phyloP scores from a whole-genome alignment of 2,329 filamentous ascomycete genomes.

The Sporothrix inflata region DNA sequence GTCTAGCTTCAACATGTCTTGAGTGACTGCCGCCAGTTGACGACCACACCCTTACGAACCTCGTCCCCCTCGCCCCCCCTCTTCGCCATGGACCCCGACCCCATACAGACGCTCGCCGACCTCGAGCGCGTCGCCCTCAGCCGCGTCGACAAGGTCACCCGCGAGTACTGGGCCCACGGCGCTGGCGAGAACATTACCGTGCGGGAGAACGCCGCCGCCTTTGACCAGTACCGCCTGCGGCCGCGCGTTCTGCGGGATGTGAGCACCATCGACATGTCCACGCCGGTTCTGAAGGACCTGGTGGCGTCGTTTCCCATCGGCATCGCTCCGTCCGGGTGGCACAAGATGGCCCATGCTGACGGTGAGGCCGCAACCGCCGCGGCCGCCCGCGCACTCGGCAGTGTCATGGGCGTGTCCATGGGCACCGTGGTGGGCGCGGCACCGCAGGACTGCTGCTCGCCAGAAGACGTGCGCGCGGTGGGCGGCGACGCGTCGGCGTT shows the following conservation, averaged over 20 bases:
- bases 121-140: constrained; percentile 2
- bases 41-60: not conserved
- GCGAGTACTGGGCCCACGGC: constrained; percentile 29
- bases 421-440: constrained; percentile 46
- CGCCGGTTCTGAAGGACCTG: constrained; percentile 36
- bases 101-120: constrained; percentile 24
- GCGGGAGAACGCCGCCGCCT: constrained; percentile 28
- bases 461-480: constrained; percentile 49
- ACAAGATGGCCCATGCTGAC: constrained; percentile 55
- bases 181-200: constrained; percentile 29
- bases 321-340: constrained; percentile 57
- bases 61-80: not conserved
- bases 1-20: not conserved
- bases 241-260: constrained; percentile 43
- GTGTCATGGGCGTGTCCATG: constrained; percentile 52
- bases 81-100: constrained; percentile 8
- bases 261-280: constrained; percentile 32
- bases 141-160: constrained; percentile 24
- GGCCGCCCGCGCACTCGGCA: constrained; percentile 48
- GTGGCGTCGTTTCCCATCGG: constrained; percentile 52
- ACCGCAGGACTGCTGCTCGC: constrained; percentile 35
- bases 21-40: not conserved
- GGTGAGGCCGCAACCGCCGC: constrained; percentile 55
- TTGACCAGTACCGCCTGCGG: constrained; percentile 33
- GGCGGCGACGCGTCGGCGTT: constrained; percentile 42